Percentiles rank a stretch among this genome's conserved stretches.
Conservation (phyloP, 306 rosid species). For the Pueraria montana region DNA sequence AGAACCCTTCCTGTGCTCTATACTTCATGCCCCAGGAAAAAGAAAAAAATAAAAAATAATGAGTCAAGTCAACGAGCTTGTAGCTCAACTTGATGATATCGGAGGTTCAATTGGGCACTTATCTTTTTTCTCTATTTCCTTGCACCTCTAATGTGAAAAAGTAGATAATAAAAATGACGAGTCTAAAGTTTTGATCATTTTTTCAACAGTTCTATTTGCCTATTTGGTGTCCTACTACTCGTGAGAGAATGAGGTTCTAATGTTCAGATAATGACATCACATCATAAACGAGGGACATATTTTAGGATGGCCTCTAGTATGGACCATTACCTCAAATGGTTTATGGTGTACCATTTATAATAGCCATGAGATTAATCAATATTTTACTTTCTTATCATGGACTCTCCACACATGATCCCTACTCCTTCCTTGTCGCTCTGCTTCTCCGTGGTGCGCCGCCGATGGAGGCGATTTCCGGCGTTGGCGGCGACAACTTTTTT, state of each 20-base stretch:
- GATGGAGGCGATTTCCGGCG: too few species aligned
- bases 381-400: too few species aligned
- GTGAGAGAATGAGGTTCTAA: background rate
- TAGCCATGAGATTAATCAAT: too few species aligned
- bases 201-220: conserved; percentile 14
- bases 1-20: background rate
- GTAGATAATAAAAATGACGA: background rate
- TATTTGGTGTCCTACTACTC: conserved; percentile 29
- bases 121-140: background rate
- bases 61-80: conserved; percentile 18
- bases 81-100: conserved; percentile 32
- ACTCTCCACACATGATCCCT: too few species aligned
- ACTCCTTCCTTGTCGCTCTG: too few species aligned
- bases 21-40: background rate
- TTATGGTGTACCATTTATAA: too few species aligned
- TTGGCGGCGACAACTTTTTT: too few species aligned
- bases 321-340: too few species aligned
- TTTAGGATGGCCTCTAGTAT: background rate
- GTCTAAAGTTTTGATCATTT: conserved; percentile 33
- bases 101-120: background rate
- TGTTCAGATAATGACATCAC: background rate
- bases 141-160: conserved; percentile 15
- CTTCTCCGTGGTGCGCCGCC: too few species aligned
- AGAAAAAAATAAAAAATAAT: background rate
- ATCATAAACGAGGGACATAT: background rate